A percentile compares a stretch with the other conserved stretches of the same genome.
Evolutionary conservation across 2,329 filamentous ascomycete genomes (phyloP).

Genomic region (Nothophaeocryptopus gaeumannii): DNA sequence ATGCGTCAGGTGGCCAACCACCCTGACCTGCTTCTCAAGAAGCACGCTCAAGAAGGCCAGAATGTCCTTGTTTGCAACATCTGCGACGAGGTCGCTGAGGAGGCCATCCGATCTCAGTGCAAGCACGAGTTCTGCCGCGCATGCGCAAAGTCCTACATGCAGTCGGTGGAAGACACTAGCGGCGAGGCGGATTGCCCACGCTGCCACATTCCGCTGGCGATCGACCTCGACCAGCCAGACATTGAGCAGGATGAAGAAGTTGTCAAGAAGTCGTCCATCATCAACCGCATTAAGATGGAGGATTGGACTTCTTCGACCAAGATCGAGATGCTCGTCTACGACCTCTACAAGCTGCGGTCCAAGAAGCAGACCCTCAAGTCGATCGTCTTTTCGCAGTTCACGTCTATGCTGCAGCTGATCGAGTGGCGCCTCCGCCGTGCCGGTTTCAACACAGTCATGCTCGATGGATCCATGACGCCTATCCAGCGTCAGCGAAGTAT

Average conservation of each 20-base stretch:
- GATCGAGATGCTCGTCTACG: conserved; percentile 93
- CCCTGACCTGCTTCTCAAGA: conserved; percentile 89
- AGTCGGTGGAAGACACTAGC: conserved; percentile 65
- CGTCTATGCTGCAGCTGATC: conserved; percentile 92
- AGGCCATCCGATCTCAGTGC: conserved; percentile 87
- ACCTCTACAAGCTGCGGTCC: conserved; percentile 85
- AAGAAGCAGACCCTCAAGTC: conserved; percentile 94
- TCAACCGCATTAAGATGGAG: conserved; percentile 98
- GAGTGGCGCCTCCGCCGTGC: conserved; percentile 94
- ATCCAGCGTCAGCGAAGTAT: conserved; percentile 90
- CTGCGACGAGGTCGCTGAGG: conserved; percentile 93
- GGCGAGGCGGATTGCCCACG: conserved; percentile 72
- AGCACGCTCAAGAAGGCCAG: conserved; percentile 78
- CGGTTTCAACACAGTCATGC: conserved; percentile 97
- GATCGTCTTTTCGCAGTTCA: conserved; percentile 97
- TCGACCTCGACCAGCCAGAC: conserved; percentile 92
- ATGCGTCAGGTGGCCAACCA: conserved; percentile 98
- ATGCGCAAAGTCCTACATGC: conserved; percentile 76
- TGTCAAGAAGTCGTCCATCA: conserved; percentile 94
- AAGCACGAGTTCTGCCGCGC: conserved; percentile 87
- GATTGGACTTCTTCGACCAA: conserved; percentile 98
- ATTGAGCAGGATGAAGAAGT: conserved; percentile 85
- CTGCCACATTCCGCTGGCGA: conserved; percentile 84
- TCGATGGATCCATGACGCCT: conserved; percentile 93
- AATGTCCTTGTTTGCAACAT: conserved; percentile 91